Evolutionary conservation across 2,329 filamentous ascomycete genomes (phyloP), one percentile per base, ranked within the genome.

Genomic region (Fusarium devonianum): DNA sequence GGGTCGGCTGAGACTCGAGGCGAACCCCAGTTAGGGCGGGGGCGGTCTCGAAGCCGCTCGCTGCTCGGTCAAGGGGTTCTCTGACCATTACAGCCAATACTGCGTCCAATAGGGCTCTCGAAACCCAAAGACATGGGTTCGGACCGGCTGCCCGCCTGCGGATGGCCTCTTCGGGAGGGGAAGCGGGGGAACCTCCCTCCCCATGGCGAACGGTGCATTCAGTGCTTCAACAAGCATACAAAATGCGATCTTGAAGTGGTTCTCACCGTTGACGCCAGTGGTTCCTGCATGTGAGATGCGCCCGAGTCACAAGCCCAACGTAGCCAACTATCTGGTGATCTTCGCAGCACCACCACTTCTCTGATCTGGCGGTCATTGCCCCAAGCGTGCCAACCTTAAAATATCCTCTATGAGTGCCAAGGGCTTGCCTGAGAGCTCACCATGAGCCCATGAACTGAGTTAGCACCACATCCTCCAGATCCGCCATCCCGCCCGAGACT

Each of bases 221-320:
- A 8, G 9, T 25, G 23, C 12, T 11, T 25, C 9, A 11, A n/a
- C n/a, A n/a, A 6, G 23, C 23, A 5, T 25, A 25, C 14, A 36
- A 47, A 29, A 48, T 59, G 30, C 23, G 26, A 58, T 52, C 46
- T 58, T 29, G 14, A 39, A 39, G 30, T 33, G 33, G 41, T 40
- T 50, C 39, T 44, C 34, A 29, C 56, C 30, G 23, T 34, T 39
- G 19, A 32, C n/a, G 14, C 46, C n/a, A 43, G 16, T 10, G 37
- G 56, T 59, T 59, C 56, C 56, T 59, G 56, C 56, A 60, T 59
- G 46, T 56, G 32, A 28, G 26, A 56, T 49, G 37, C 45, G 35
- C 45, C 49, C 39, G 47, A 44, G 42, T 51, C 49, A 56, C 38
- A 32, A 45, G 51, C 47, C 51, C 37, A 53, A 29, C 33, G 42